A percentile compares a stretch with the other conserved stretches of the same genome.
These are phyloP conservation scores for Geotrichum histeridarum DNA, from an alignment of 1,139 yeast species.

Conservation along the genomic window DNA sequence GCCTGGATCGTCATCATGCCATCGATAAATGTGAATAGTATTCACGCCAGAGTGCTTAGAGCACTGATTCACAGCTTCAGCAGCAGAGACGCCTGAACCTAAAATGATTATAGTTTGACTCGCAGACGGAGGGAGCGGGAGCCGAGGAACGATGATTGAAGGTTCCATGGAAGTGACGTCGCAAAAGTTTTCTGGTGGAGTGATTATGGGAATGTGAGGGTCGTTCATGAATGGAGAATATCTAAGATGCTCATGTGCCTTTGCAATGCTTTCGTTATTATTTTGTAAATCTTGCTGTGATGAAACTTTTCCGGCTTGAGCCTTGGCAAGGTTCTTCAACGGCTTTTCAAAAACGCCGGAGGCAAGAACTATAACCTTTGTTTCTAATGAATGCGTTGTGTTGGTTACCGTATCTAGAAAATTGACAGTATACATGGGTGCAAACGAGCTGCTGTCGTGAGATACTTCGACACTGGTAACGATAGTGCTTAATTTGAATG, in stretches of 20 bases:
- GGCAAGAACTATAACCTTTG: constrained; percentile 32
- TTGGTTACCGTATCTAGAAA: constrained; percentile 3
- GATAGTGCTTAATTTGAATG: constrained; percentile 15
- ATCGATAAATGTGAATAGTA: constrained; percentile 32
- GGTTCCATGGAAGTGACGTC: constrained; percentile 16
- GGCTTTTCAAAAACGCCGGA: constrained; percentile 35
- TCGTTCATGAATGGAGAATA: constrained; percentile 3
- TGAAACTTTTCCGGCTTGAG: not conserved
- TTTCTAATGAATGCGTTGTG: constrained; percentile 4
- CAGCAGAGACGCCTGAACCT: constrained; percentile 39
- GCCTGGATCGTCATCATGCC: constrained; percentile 26
- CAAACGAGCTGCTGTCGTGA: not conserved
- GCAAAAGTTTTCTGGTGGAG: constrained; percentile 13
- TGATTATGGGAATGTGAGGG: constrained; percentile 8
- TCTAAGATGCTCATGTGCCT: not conserved
- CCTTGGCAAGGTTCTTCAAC: constrained; percentile 7
- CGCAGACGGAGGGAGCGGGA: constrained; percentile 9
- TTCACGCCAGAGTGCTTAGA: constrained; percentile 6
- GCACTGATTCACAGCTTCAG: constrained; percentile 31
- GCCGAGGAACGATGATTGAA: constrained; percentile 16
- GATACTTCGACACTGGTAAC: constrained; percentile 21
- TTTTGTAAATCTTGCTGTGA: not conserved
- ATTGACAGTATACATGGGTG: not conserved
- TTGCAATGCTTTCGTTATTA: not conserved
- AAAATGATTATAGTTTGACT: constrained; percentile 27